A percentile compares a stretch with the other conserved stretches of the same genome.
phyloP scores from a whole-genome alignment of 495 filamentous ascomycete species.

The Hypoxylon rickii region DNA sequence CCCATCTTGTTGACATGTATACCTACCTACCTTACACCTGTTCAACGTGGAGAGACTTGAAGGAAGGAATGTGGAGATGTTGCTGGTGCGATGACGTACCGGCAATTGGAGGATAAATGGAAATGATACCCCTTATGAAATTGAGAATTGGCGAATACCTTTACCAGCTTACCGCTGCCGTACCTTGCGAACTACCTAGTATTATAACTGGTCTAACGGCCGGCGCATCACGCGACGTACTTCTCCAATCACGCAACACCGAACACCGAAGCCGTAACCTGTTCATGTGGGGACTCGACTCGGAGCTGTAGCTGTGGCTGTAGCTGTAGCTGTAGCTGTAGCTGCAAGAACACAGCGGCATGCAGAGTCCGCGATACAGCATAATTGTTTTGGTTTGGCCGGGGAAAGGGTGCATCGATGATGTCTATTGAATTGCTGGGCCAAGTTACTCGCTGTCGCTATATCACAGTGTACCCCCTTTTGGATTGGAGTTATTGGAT shows the following conservation, averaged over 20 bases:
- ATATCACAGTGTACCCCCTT: background rate
- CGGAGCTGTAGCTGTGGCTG: background rate
- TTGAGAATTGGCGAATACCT: constrained; percentile 23
- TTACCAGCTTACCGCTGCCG: background rate
- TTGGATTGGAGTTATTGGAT: background rate
- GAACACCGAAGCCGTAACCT: background rate
- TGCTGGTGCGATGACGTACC: constrained; percentile 15
- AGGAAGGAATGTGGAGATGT: constrained; percentile 5
- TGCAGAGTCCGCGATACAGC: background rate
- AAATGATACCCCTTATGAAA: constrained; percentile 35
- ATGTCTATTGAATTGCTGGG: background rate
- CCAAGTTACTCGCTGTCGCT: background rate
- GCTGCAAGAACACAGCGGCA: background rate
- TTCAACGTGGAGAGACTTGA: background rate
- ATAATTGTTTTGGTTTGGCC: background rate
- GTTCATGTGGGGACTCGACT: background rate
- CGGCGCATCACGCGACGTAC: constrained; percentile 21
- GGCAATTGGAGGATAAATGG: constrained; percentile 15
- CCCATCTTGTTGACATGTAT: background rate
- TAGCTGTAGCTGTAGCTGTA: too few species aligned
- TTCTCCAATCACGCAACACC: constrained; percentile 23
- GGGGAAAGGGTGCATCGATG: background rate
- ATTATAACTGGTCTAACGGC: constrained; percentile 16
- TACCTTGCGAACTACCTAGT: background rate
- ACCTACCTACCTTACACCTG: background rate